Base-by-base conservation (phyloP, 306 rosid genomes). In the Cicer bijugum region DNA sequence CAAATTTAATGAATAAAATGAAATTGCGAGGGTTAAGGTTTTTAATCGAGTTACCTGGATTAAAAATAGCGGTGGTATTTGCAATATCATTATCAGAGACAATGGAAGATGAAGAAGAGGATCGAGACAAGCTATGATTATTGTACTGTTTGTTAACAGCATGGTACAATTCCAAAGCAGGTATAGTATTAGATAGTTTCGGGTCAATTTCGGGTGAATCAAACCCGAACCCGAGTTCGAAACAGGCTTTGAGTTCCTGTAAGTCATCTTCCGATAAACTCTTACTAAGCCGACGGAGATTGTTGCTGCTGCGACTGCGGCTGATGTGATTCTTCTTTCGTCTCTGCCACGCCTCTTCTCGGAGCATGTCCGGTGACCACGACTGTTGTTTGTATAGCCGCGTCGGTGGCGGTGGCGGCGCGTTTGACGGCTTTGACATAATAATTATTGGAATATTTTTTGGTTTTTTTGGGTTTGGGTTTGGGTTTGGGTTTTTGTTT, bases 291-390 rank as follows among this genome's bases (percentile, higher is more conserved):
- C 76, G 55, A 9, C 4, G 77, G 61, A 53, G 44, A 1, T 37
- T 3, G 11, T 6, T 39, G 43, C 28, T 4, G 40, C 44, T 57
- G 11, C 8, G 38, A 35, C 12, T 59, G 39, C 40, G 33, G 4
- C 52, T 7, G 16, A 42, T 14, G 33, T 65, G 50, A 6, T 50
- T 80, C 2, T 76, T 78, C 71, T 80, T 90, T 12, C 88, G 81
- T 56, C 91, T 77, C 14, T 75, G 83, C 98, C 98, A 92, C 8
- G 91, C 92, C 82, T 90, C 95, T 14, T 92, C 95, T 2, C 96
- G 84, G 48, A 75, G 72, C 53, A 48, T 83, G 48, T 90, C 98
- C 1, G 91, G 91, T 6, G 96, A 86, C 96, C 90, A 88, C 0
- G 96, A 87, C 39, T 68, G 78, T 63, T 88, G 98, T 84, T 87